Evolutionary conservation across 495 filamentous ascomycete species (phyloP).

Genomic region (Thermothielavioides terrestris): DNA sequence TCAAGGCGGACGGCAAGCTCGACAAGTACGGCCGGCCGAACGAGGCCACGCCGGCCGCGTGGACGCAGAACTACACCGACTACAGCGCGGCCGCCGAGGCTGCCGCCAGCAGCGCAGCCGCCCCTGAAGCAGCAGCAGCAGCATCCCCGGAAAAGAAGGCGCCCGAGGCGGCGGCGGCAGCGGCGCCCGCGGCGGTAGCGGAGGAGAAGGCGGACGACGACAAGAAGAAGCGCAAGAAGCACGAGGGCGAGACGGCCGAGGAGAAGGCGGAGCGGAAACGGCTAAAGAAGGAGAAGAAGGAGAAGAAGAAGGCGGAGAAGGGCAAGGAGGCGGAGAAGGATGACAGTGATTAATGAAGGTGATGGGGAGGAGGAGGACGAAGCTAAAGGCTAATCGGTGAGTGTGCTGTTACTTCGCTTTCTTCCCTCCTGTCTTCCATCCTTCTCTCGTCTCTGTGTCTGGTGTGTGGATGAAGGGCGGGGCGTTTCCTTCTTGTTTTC

Average conservation of each 20-base stretch:
- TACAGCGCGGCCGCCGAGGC: constrained; percentile 46
- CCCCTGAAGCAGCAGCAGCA: constrained; percentile 29
- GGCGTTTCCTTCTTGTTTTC: constrained; percentile 7
- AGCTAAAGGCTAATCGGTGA: too few relatives aligned
- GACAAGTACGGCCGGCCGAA: constrained; percentile 94
- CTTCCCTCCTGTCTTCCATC: too few relatives aligned
- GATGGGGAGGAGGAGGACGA: background rate
- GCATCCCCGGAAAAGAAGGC: constrained; percentile 20
- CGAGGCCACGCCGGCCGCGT: constrained; percentile 82
- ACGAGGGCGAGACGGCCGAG: constrained; percentile 71
- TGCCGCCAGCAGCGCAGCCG: constrained; percentile 12
- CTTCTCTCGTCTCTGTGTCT: too few relatives aligned
- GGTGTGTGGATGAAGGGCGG: background rate
- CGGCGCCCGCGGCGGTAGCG: constrained; percentile 36
- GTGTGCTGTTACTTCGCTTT: background rate
- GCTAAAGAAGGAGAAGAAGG: constrained; percentile 67
- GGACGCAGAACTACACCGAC: constrained; percentile 85
- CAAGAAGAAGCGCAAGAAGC: constrained; percentile 71
- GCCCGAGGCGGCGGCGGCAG: constrained; percentile 32
- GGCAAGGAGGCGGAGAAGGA: constrained; percentile 50
- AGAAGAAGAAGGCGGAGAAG: constrained; percentile 43
- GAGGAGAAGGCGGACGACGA: constrained; percentile 34
- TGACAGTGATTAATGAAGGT: constrained; percentile 7
- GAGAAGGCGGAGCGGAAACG: constrained; percentile 67
- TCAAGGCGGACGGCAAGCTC: constrained; percentile 94